Evolutionary conservation across 805 yeast species (phyloP).

Genomic region (Candida quercuum): DNA sequence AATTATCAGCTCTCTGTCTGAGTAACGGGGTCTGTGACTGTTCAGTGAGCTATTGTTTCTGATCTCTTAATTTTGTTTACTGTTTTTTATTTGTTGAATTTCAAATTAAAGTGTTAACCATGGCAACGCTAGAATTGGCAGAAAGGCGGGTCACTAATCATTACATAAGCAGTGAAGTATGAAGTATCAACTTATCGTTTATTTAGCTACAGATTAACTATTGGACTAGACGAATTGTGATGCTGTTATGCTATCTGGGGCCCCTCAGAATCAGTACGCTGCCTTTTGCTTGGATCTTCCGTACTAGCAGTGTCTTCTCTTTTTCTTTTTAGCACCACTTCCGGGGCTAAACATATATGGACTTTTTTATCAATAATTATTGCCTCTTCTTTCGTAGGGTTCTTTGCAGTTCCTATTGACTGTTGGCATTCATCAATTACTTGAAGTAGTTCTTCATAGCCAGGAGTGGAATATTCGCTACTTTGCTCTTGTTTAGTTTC

Average conservation of each 20-base stretch:
- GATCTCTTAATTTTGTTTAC: too few relatives aligned
- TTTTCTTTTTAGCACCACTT: slow-evolving; percentile 42
- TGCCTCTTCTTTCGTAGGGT: slow-evolving; percentile 57
- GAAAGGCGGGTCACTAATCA: too few relatives aligned
- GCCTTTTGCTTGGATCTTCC: slow-evolving; percentile 25
- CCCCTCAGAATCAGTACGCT: slow-evolving; percentile 13
- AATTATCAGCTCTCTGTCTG: too few relatives aligned
- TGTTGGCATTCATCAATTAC: slow-evolving; percentile 45
- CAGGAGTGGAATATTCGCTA: slow-evolving; percentile 5
- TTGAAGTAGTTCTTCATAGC: slow-evolving; percentile 37
- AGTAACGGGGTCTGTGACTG: background rate
- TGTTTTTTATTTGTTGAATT: too few relatives aligned
- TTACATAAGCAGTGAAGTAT: too few relatives aligned
- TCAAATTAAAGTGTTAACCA: too few relatives aligned
- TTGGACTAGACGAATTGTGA: too few relatives aligned
- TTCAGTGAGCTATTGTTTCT: too few relatives aligned
- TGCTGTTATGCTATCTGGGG: background rate
- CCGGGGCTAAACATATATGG: slow-evolving; percentile 59
- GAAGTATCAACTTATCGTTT: background rate
- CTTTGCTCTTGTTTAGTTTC: slow-evolving; percentile 7
- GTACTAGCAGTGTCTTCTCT: slow-evolving; percentile 23
- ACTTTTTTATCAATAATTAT: slow-evolving; percentile 58
- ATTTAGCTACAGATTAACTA: background rate
- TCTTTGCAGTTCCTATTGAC: slow-evolving; percentile 35
- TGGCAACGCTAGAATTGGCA: too few relatives aligned